These are phyloP conservation scores for Fusarium sterilihyphosum DNA, from an alignment of 2,329 filamentous ascomycete genomes.

Conservation along the genomic window DNA sequence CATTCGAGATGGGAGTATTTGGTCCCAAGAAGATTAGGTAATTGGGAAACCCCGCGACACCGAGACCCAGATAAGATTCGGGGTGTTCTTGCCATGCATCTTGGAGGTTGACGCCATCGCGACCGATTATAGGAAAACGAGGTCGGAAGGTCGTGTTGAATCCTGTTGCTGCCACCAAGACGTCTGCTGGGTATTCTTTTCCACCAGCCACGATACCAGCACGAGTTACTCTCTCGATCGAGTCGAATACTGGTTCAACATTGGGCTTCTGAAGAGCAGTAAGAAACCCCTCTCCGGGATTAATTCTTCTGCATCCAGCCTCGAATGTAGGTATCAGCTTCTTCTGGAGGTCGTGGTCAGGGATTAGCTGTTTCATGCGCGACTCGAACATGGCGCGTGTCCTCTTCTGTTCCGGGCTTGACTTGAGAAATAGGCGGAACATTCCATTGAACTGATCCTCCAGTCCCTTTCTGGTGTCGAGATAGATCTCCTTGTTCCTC, in stretches of 20 bases:
- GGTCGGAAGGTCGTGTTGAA: constrained; percentile 65
- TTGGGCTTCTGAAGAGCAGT: constrained; percentile 58
- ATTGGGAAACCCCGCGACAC: constrained; percentile 62
- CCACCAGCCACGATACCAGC: constrained; percentile 59
- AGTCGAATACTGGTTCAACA: constrained; percentile 56
- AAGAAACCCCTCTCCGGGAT: constrained; percentile 61
- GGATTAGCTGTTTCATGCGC: constrained; percentile 48
- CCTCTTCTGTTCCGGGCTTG: constrained; percentile 52
- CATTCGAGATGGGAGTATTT: constrained; percentile 52
- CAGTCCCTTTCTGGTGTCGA: constrained; percentile 54
- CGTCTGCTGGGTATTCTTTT: constrained; percentile 61
- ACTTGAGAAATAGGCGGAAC: constrained; percentile 58
- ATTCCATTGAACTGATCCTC: constrained; percentile 58
- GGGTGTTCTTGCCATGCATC: constrained; percentile 58
- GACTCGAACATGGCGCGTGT: constrained; percentile 44
- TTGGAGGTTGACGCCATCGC: constrained; percentile 59
- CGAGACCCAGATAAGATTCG: constrained; percentile 64
- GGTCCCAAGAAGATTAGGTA: constrained; percentile 62
- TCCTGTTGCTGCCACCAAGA: constrained; percentile 67
- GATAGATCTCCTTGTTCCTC: constrained; percentile 49
- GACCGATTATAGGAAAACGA: constrained; percentile 60
- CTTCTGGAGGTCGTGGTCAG: constrained; percentile 58
- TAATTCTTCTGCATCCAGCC: constrained; percentile 60
- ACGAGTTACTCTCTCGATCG: constrained; percentile 51
- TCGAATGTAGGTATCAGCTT: constrained; percentile 61